phyloP scores from a whole-genome alignment of 2,329 filamentous ascomycete genomes.

The Colletotrichum spaethianum region DNA sequence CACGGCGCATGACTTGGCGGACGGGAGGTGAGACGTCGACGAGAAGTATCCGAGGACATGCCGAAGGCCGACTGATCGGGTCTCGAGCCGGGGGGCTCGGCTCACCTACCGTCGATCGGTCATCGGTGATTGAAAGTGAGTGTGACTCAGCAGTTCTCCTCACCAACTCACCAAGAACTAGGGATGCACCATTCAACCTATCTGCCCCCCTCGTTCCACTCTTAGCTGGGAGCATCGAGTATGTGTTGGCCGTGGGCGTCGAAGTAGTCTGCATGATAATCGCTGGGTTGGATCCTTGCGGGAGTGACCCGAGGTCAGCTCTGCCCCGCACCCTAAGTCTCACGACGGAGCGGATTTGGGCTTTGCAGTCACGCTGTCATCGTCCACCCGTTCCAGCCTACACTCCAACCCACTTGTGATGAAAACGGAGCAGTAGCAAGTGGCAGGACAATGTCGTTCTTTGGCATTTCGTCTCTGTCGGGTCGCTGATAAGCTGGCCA shows the following conservation, averaged over 20 bases:
- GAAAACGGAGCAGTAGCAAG: no score
- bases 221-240: no score
- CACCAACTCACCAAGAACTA: not conserved
- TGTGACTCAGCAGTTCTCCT: conserved; percentile 14
- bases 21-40: not conserved
- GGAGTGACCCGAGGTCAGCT: not conserved
- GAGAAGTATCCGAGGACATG: conserved; percentile 42
- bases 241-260: not conserved
- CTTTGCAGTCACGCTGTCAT: not conserved
- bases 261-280: not conserved
- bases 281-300: conserved; percentile 16
- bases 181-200: not conserved
- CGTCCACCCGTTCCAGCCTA: not conserved
- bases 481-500: conserved; percentile 31
- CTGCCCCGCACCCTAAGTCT: conserved; percentile 13
- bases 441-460: conserved; percentile 11
- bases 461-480: conserved; percentile 31
- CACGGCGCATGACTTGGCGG: not conserved
- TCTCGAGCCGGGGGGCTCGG: conserved; percentile 1
- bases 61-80: conserved; percentile 24
- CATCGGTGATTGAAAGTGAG: not conserved
- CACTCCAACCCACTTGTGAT: not conserved
- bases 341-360: not conserved
- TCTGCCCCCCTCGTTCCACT: not conserved
- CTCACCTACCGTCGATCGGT: not conserved